Base-by-base conservation (phyloP, 805 yeast genomes). In the Metschnikowia colocasiae region DNA sequence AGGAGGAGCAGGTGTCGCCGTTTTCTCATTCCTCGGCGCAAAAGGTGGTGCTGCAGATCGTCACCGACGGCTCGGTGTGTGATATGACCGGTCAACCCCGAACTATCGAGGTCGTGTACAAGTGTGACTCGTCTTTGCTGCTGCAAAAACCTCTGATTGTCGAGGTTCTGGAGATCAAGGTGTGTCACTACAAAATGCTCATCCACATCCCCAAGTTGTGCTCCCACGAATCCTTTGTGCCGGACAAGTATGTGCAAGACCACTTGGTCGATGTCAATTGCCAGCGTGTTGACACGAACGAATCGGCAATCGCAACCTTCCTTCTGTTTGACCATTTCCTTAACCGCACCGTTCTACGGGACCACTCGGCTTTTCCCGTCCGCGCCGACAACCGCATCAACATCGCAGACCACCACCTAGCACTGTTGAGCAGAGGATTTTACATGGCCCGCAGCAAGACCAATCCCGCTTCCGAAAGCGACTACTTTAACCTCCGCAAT, bases 1-100 rank as follows among this genome's bases (percentile, higher is more conserved):
- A 59, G 6, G 50, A 57, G 4, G 49, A 49, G 6, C 52, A 58
- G 15, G 19, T 38, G 12, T 45, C 50, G 18, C 59, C 57, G 5
- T 53, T 46, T 32, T 50, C 51, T 33, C 57, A 55, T 15, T 67
- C 45, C 7, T 15, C 46, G 26, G 43, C 51, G 3, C 59, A 63
- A 50, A 62, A 66, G 53, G 67, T 61, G 50, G 51, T 73, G 52
- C 53, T 69, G 59, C 82, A 60, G 65, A 64, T 49, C 46, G 65
- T 61, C 7, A 45, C 48, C 10, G 59, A 60, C 48, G 94, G 92
- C 7, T 75, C 76, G 18, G 45, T 67, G 3, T 85, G 94, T 63
- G 87, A 81, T 55, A 59, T 81, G 39, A 82, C 87, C 0, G 71
- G 71, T 2, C 59, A 64, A 23, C 77, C 77, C 2, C 71, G 92